phyloP scores from a whole-genome alignment of 805 yeast genomes.

The Candida ficus region DNA sequence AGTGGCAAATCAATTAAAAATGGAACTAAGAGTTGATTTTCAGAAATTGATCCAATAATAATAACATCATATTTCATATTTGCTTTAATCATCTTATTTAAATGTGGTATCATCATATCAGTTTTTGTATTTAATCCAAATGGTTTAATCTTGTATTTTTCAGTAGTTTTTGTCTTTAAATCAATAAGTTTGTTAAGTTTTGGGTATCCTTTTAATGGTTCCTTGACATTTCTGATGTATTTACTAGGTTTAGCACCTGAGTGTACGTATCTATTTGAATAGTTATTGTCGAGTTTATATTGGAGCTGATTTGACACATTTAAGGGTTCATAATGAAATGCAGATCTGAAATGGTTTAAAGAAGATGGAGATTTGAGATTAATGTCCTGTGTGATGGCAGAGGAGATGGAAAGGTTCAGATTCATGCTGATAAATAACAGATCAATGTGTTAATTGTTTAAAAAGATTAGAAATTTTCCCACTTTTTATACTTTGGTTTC shows the following conservation, averaged over 20 bases:
- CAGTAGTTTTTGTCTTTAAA: slow-evolving; percentile 56
- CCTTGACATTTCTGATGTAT: slow-evolving; percentile 58
- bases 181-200: slow-evolving; percentile 64
- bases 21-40: slow-evolving; percentile 63
- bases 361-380: slow-evolving; percentile 2
- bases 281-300: slow-evolving; percentile 53
- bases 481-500: neutral
- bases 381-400: slow-evolving; percentile 7
- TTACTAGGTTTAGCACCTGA: slow-evolving; percentile 57
- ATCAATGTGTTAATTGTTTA: too few relatives aligned
- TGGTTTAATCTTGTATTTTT: slow-evolving; percentile 50
- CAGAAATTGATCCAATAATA: slow-evolving; percentile 84
- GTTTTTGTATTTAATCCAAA: slow-evolving; percentile 56
- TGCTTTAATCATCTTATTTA: slow-evolving; percentile 56
- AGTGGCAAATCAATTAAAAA: slow-evolving; percentile 63
- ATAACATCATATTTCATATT: slow-evolving; percentile 79
- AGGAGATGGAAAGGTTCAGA: slow-evolving; percentile 10
- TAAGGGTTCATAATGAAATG: slow-evolving; percentile 7
- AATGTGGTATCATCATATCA: slow-evolving; percentile 48
- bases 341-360: slow-evolving; percentile 3
- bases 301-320: slow-evolving; percentile 5
- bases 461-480: neutral
- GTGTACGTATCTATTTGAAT: slow-evolving; percentile 62
- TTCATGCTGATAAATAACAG: too few relatives aligned
- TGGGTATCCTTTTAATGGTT: slow-evolving; percentile 82